A percentile compares a stretch with the other conserved stretches of the same genome.
These are phyloP conservation scores for Scenedesmus sp. DNA, from an alignment of 163 green algal species.

Conservation along the genomic window DNA sequence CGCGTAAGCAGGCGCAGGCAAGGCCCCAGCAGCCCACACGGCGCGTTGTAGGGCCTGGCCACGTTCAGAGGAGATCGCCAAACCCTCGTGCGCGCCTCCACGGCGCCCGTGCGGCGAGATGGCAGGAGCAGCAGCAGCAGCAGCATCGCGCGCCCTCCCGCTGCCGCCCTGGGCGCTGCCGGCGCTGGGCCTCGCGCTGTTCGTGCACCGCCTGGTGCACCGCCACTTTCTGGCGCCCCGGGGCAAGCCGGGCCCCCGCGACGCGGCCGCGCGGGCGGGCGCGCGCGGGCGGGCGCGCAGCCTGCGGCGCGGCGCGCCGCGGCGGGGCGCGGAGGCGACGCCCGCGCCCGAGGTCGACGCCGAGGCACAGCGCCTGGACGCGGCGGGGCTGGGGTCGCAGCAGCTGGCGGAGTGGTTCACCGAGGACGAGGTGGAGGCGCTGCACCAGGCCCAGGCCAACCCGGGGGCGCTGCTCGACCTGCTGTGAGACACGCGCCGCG, in stretches of 20 bases:
- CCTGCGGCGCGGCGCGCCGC: too few species aligned
- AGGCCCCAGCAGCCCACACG: too few species aligned
- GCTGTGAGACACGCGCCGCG: too few species aligned
- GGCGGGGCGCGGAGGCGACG: too few species aligned
- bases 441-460: slow-evolving; percentile 36
- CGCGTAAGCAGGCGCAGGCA: too few species aligned
- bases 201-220: too few species aligned
- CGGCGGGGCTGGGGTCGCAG: background rate
- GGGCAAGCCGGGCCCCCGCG: background rate
- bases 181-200: slow-evolving; percentile 1
- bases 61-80: too few species aligned
- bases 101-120: too few species aligned
- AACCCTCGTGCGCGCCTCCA: too few species aligned
- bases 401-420: slow-evolving; percentile 29
- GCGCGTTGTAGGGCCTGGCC: too few species aligned
- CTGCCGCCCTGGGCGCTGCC: slow-evolving; percentile 32
- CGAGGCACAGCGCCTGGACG: background rate
- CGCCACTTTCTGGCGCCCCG: slow-evolving; percentile 13
- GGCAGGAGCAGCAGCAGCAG: background rate
- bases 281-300: too few species aligned
- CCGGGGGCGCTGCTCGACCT: background rate
- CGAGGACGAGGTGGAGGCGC: slow-evolving; percentile 33
- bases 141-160: slow-evolving; percentile 8
- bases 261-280: too few species aligned
- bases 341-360: background rate